Conservation (phyloP, 805 yeast genomes). For the Monosporozyma solicola region DNA sequence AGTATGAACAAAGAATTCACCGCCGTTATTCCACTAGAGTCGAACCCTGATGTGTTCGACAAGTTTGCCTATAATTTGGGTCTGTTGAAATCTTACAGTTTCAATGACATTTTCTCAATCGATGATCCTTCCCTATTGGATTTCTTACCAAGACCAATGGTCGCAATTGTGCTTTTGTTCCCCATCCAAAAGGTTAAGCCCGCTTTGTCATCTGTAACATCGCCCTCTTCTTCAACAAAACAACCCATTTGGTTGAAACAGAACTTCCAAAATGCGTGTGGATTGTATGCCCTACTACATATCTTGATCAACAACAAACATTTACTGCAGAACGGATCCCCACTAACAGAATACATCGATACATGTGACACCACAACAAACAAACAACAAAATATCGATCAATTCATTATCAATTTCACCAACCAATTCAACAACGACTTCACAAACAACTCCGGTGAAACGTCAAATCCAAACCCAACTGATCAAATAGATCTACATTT, state of each 20-base stretch:
- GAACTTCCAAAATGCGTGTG: conserved; percentile 83
- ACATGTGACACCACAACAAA: conserved; percentile 26
- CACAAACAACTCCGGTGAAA: conserved; percentile 41
- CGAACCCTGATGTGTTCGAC: conserved; percentile 79
- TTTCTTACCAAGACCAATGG: conserved; percentile 73
- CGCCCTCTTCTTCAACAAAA: too few species aligned
- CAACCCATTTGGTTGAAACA: conserved; percentile 68
- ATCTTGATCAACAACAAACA: conserved; percentile 34
- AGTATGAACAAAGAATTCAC: conserved; percentile 9
- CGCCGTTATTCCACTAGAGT: conserved; percentile 77
- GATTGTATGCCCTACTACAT: conserved; percentile 81
- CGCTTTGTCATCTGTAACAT: neutral
- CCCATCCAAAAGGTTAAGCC: conserved; percentile 48
- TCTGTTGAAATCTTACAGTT: conserved; percentile 46
- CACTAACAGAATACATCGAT: conserved; percentile 12
- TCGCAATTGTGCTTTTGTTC: conserved; percentile 69
- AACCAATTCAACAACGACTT: conserved; percentile 16
- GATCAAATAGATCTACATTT: conserved; percentile 58
- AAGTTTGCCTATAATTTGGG: conserved; percentile 62
- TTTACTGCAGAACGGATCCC: conserved; percentile 17
- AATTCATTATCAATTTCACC: conserved; percentile 20
- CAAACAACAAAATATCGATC: conserved; percentile 1
- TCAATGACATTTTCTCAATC: conserved; percentile 79
- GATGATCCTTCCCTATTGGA: conserved; percentile 73
- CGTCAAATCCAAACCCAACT: conserved; percentile 55